Evolutionary conservation across 148 eudicot species (phyloP).

Genomic region (Fagopyrum homotropicum): DNA sequence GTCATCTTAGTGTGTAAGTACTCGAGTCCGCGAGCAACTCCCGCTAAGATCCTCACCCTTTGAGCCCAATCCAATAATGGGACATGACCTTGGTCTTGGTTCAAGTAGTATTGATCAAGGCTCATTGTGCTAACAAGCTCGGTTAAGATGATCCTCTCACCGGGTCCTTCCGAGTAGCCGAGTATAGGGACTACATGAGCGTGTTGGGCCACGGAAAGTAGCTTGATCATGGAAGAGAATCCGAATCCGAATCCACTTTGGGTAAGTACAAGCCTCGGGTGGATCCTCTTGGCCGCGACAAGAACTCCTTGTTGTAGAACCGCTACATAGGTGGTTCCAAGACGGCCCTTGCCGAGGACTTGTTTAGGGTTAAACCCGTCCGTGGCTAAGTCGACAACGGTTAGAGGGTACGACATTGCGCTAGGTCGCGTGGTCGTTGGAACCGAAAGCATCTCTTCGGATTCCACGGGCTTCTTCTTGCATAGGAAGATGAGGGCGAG

Average conservation of each 20-base stretch:
- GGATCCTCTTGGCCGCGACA: conserved; percentile 61
- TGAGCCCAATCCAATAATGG: conserved; percentile 49
- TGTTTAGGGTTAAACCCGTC: conserved; percentile 61
- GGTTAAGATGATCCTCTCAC: conserved; percentile 66
- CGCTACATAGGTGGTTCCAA: conserved; percentile 70
- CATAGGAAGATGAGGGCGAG: conserved; percentile 30
- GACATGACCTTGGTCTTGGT: conserved; percentile 40
- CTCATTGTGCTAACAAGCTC: conserved; percentile 62
- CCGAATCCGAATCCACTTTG: conserved; percentile 70
- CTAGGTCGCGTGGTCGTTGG: conserved; percentile 15
- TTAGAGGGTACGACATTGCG: conserved; percentile 32
- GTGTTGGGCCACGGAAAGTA: conserved; percentile 59
- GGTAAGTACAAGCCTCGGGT: conserved; percentile 57
- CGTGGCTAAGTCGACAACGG: conserved; percentile 57
- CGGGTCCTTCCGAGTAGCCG: conserved; percentile 83
- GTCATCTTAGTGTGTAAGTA: conserved; percentile 74
- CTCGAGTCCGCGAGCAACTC: conserved; percentile 71
- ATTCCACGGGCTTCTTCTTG: conserved; percentile 24
- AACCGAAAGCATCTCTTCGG: conserved; percentile 21
- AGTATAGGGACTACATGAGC: conserved; percentile 58
- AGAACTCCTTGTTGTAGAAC: conserved; percentile 40
- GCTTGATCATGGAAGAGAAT: conserved; percentile 50
- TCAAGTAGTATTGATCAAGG: conserved; percentile 49
- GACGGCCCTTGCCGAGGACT: conserved; percentile 64
- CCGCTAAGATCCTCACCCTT: conserved; percentile 54